Base-by-base conservation (phyloP, 768 basidiomycete genomes). In the Solioccasus polychromus region DNA sequence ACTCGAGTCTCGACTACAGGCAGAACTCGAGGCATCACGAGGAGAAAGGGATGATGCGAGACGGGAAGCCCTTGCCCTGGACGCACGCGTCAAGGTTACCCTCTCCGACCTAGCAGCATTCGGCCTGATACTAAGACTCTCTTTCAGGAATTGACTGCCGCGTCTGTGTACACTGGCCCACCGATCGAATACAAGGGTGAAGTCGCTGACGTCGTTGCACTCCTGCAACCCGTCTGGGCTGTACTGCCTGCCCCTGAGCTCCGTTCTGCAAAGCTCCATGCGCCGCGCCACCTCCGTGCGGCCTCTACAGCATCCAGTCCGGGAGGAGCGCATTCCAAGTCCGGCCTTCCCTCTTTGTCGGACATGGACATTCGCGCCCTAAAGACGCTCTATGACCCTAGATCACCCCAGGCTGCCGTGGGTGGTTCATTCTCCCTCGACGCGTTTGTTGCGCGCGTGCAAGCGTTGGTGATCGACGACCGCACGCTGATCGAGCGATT, bases 311-410 rank as follows among this genome's bases (percentile, higher is more conserved):
- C 61, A 25, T 68, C 57, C 37, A 71, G 61, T 49, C 66, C 60
- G n/a, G 57, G 64, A 37, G 58, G 59, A 20, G 34, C 38, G 40
- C 58, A 59, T 40, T 57, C 58, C 45, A 68, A 37, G 60, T 60
- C 35, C 48, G 54, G 71, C 3, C 46, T 65, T 9, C 62, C 67
- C 5, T 91, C 88, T 8, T 73, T 92, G 30, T 88, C 86, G 19
- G 86, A 93, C 37, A 74, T 93, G 60, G 90, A 95, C 62, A 83
- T 94, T 15, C 85, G 89, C 9, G 78, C 90, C 5, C 81, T 96
- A 61, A 93, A 93, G 66, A 66, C 78, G 6, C 72, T 96, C 15
- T 94, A 92, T 58, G 81, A 83, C 34, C 37, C 60, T 1, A 69
- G 59, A 26, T 58, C 66, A 8, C 39, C 54, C 42, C 65, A 45